Evolutionary conservation across 306 rosid species (phyloP).

Genomic region (Acacia crassicarpa): DNA sequence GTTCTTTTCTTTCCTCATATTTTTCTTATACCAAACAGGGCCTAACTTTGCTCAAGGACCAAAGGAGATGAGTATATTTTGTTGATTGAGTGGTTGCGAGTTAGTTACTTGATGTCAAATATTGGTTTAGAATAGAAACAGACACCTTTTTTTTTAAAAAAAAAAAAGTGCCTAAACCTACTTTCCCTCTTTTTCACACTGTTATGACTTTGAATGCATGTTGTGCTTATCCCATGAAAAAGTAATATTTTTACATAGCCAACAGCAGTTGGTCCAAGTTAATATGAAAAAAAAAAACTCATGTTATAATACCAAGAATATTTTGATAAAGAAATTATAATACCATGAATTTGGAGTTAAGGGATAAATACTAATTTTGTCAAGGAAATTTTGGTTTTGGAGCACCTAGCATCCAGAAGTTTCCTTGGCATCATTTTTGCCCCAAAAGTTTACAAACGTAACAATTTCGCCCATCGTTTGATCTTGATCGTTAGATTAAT

Average conservation of each 20-base stretch:
- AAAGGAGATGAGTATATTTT: not conserved
- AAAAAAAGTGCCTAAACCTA: not conserved
- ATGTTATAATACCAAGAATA: not conserved
- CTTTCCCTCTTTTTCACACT: not conserved
- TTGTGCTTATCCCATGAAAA: not conserved
- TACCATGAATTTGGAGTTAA: not conserved
- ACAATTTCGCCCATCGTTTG: too few relatives aligned
- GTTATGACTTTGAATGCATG: not conserved
- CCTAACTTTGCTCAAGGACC: too few relatives aligned
- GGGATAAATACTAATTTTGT: too few relatives aligned
- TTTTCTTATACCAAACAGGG: too few relatives aligned
- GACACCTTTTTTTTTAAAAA: too few relatives aligned
- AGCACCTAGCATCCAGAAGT: too few relatives aligned
- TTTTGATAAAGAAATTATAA: not conserved
- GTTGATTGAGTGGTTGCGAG: not conserved
- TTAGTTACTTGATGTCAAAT: not conserved
- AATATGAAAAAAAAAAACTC: not conserved
- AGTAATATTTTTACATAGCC: not conserved
- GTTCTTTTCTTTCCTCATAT: too few relatives aligned
- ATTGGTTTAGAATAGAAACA: not conserved
- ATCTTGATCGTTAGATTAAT: too few relatives aligned
- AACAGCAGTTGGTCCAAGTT: not conserved
- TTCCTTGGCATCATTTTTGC: too few relatives aligned
- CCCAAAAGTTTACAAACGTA: too few relatives aligned
- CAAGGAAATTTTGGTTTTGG: too few relatives aligned